Base-by-base conservation (phyloP, 176 grass and related monocot genomes). In the Lolium perenne region DNA sequence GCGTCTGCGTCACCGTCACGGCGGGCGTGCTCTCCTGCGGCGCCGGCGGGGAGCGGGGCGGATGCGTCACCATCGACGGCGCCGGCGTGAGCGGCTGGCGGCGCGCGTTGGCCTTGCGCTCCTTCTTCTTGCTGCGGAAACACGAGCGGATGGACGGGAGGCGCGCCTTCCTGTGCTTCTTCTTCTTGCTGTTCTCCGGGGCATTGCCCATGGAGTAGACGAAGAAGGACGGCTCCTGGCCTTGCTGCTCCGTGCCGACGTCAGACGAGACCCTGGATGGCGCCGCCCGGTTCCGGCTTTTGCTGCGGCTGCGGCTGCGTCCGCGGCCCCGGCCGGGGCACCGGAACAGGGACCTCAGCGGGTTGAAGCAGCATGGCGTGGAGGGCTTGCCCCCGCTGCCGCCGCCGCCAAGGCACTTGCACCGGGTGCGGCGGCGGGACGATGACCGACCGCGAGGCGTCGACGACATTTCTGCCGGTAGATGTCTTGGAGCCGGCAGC, bases 201-300 rank as follows among this genome's bases (percentile, higher is more conserved):
- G 22, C n/a, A 21, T 2, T 15, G 76, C 50, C 60, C 89, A 91
- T 91, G 85, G 89, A 62, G 63, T 91, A 91, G 76, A 84, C 89
- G 76, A 87, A 91, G 85, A 87, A 87, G 16, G 89, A 87, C 16
- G 89, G 85, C 41, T 91, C 89, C 59, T 91, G 85, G 10, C 11
- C 38, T 15, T 63, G 71, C 78, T 69, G 74, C 76, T 83, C 74
- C 12, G 76, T 41, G 40, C 20, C 59, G 68, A 21, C 16, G 74
- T 76, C 68, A 6, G 41, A 7, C 20, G 75, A 61, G 15, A 87
- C 89, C 43, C n/a, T 84, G 60, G 82, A 88, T 17, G 85, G 85
- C 9, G 85, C 76, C 81, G 85, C 55, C 76, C 50, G 51, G 26
- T 81, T 78, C 77, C 77, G 76, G 7, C 65, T 72, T 41, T 58